Conservation (phyloP, 805 yeast species). For the Millerago galiae region DNA sequence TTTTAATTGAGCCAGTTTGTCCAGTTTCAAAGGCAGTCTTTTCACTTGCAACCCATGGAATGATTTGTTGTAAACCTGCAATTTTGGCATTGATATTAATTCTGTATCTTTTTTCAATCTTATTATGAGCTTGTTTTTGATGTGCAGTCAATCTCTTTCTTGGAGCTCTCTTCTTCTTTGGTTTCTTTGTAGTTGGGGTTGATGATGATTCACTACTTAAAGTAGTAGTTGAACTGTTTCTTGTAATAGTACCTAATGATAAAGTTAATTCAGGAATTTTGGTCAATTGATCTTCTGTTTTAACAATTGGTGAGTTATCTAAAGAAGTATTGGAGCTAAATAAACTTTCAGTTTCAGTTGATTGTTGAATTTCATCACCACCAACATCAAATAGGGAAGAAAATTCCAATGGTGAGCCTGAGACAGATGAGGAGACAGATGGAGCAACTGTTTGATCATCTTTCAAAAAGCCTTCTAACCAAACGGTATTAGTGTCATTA, state of each 20-base stretch:
- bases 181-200: constrained; percentile 15
- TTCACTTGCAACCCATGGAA: constrained; percentile 61
- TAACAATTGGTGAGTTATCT: constrained; percentile 26
- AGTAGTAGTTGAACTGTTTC: constrained; percentile 12
- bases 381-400: constrained; percentile 21
- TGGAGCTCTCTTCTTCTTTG: constrained; percentile 41
- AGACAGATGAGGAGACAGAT: constrained; percentile 5
- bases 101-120: constrained; percentile 64
- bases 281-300: constrained; percentile 18
- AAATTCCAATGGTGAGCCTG: constrained; percentile 23
- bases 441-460: constrained; percentile 10
- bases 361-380: constrained; percentile 6
- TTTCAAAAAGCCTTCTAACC: constrained; percentile 21
- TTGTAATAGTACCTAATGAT: constrained; percentile 1
- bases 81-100: constrained; percentile 68
- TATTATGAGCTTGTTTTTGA: constrained; percentile 69
- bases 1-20: constrained; percentile 11
- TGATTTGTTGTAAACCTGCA: constrained; percentile 57
- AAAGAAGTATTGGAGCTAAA: constrained; percentile 23
- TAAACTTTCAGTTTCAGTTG: constrained; percentile 9
- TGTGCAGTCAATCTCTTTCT: constrained; percentile 49
- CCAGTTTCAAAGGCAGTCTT: constrained; percentile 54
- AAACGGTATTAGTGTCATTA: constrained; percentile 10
- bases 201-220: constrained; percentile 6
- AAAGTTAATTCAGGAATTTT: constrained; percentile 11